phyloP scores from a whole-genome alignment of 148 eudicot genomes.

The Tetragonia tetragonoides region DNA sequence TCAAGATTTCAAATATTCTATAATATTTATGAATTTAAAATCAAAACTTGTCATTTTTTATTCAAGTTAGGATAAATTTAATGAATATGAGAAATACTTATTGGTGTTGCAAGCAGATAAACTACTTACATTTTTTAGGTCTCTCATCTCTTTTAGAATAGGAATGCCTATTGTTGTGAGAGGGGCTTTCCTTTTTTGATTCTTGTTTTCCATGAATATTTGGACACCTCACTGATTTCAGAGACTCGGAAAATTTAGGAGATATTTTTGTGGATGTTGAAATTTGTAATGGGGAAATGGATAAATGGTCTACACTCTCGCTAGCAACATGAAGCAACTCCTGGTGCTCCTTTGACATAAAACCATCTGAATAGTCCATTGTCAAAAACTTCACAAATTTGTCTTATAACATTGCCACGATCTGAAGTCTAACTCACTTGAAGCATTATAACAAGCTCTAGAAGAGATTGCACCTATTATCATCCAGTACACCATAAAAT shows the following conservation, averaged over 20 bases:
- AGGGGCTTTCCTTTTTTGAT: neutral
- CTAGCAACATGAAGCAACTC: neutral
- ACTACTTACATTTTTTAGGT: constrained; percentile 15
- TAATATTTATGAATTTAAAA: no score
- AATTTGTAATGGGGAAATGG: neutral
- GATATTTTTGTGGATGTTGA: neutral
- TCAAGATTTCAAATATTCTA: neutral
- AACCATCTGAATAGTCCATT: constrained; percentile 7
- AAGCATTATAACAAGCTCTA: neutral
- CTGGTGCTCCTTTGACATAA: constrained; percentile 2
- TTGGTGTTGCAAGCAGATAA: neutral
- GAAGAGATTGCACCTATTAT: neutral
- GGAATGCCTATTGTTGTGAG: neutral
- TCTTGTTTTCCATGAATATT: neutral
- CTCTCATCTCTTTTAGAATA: constrained; percentile 11
- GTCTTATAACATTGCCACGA: neutral
- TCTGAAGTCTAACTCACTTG: neutral
- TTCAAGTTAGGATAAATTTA: no score
- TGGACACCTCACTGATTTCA: neutral
- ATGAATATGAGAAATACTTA: neutral
- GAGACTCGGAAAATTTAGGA: neutral
- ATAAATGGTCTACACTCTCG: neutral
- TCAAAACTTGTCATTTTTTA: no score
- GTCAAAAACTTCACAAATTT: neutral
- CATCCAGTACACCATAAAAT: neutral